Evolutionary conservation across 2,329 filamentous ascomycete genomes (phyloP).

Genomic region (Fusarium newnesense): DNA sequence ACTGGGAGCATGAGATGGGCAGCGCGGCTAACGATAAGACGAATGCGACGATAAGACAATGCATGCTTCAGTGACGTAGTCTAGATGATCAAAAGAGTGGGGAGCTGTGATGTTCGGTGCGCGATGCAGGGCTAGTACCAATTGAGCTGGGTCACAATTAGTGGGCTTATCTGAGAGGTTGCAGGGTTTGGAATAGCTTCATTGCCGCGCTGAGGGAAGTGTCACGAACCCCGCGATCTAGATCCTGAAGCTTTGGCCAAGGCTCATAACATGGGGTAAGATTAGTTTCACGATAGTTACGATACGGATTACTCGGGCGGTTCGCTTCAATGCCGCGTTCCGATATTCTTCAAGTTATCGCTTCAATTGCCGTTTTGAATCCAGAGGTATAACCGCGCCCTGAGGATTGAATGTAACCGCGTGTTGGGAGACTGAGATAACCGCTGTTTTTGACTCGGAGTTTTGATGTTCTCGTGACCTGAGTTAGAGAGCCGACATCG

Average conservation of each 20-base stretch:
- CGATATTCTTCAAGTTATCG: not conserved
- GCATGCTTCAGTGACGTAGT: slow-evolving; percentile 41
- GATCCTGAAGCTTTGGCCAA: slow-evolving; percentile 21
- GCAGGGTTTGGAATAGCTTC: slow-evolving; percentile 15
- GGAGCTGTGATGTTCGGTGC: slow-evolving; percentile 25
- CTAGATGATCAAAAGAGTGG: slow-evolving; percentile 15
- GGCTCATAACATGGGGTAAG: not conserved
- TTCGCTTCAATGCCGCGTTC: not conserved
- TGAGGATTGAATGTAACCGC: not conserved
- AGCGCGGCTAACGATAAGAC: slow-evolving; percentile 46
- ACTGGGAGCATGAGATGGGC: not conserved
- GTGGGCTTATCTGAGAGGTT: not conserved
- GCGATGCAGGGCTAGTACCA: slow-evolving; percentile 19
- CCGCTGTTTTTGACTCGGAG: not conserved
- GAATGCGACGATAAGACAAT: slow-evolving; percentile 34
- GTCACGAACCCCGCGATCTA: slow-evolving; percentile 25
- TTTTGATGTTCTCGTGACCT: slow-evolving; percentile 23
- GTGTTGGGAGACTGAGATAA: not conserved
- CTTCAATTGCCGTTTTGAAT: not conserved
- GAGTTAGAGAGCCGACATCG: slow-evolving; percentile 27
- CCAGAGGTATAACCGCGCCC: slow-evolving; percentile 9
- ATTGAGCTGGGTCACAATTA: not conserved
- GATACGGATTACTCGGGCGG: not conserved
- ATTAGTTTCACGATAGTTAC: not conserved
- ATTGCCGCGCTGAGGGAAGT: slow-evolving; percentile 20